phyloP scores from a whole-genome alignment of 1,284 basidiomycete genomes.

The Malassezia nana region DNA sequence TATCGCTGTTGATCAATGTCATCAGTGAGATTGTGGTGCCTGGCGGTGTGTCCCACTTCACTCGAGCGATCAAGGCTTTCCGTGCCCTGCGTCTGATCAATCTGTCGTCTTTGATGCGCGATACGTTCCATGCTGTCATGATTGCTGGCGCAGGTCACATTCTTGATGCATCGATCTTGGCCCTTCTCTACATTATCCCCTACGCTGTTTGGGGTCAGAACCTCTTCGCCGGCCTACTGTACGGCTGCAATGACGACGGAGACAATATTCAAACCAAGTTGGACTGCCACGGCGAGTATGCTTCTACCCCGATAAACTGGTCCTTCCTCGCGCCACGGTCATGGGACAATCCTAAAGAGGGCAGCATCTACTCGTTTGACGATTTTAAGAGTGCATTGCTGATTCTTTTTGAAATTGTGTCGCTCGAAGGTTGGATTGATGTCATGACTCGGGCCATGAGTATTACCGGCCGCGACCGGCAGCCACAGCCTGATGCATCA shows the following conservation, averaged over 20 bases:
- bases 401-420: conserved; percentile 93
- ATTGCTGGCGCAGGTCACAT: conserved; percentile 78
- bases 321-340: conserved; percentile 69
- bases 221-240: conserved; percentile 78
- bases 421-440: conserved; percentile 85
- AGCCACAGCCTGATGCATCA: conserved; percentile 34
- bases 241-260: conserved; percentile 66
- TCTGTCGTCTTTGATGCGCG: conserved; percentile 58
- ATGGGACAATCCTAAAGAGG: conserved; percentile 76
- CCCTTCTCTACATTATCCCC: conserved; percentile 84
- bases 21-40: conserved; percentile 67
- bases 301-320: conserved; percentile 52
- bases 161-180: conserved; percentile 80
- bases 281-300: conserved; percentile 69
- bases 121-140: conserved; percentile 82
- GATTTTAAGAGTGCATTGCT: conserved; percentile 72
- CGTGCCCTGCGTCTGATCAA: conserved; percentile 83
- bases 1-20: conserved; percentile 71
- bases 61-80: conserved; percentile 77
- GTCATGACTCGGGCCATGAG: conserved; percentile 75
- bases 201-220: conserved; percentile 96
- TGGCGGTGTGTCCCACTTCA: conserved; percentile 64
- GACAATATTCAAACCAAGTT: conserved; percentile 54
- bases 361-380: conserved; percentile 83
- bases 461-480: conserved; percentile 57